These are phyloP conservation scores for Primulina huaijiensis DNA, from an alignment of 257 asterid genomes.

Conservation along the genomic window DNA sequence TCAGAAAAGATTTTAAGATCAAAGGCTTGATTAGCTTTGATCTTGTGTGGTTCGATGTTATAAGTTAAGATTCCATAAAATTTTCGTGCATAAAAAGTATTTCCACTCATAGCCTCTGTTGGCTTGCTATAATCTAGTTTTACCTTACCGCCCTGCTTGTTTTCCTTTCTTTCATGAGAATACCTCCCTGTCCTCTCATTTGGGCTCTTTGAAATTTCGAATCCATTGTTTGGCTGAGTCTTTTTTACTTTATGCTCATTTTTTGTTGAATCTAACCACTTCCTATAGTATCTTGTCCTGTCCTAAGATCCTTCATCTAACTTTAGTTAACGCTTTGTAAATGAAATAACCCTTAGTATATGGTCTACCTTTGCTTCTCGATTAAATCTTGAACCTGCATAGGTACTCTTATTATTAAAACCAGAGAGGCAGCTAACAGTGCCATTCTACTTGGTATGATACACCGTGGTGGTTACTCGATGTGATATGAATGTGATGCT, in stretches of 20 bases:
- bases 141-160: not conserved
- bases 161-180: not conserved
- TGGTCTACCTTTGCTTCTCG: not conserved
- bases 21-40: not conserved
- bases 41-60: not conserved
- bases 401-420: not conserved
- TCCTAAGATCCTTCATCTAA: not conserved
- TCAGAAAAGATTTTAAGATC: not conserved
- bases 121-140: not conserved
- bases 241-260: not conserved
- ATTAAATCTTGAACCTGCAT: not conserved
- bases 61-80: not conserved
- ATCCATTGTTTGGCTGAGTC: not conserved
- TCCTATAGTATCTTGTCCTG: not conserved
- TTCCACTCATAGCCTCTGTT: not conserved
- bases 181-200: not conserved
- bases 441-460: not conserved
- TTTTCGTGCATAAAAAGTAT: not conserved
- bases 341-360: not conserved
- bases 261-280: not conserved
- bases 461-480: not conserved
- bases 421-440: not conserved
- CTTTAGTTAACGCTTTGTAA: not conserved
- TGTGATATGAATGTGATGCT: conserved; percentile 20
- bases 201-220: not conserved